Evolutionary conservation across 208 protist species (phyloP), one percentile per base, ranked within the genome.

Genomic region (Crithidia acanthocephali): DNA sequence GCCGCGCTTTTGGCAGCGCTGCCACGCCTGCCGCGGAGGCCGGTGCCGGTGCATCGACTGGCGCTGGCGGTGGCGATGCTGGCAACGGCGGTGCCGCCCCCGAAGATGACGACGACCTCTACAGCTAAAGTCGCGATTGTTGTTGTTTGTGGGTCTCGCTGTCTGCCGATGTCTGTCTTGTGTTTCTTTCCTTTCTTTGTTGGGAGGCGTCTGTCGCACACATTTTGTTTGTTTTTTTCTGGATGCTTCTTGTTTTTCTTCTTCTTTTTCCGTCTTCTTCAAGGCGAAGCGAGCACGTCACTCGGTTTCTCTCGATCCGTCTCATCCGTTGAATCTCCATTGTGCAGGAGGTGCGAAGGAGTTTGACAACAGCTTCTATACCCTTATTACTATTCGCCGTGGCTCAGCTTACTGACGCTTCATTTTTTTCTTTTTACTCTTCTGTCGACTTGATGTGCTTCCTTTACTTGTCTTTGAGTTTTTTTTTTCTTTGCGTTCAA

Each of bases 1-100:
- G 83, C 13, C 68, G 89, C 57, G 81, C 66, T 15, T 92, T 97
- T 70, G 88, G 90, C 60, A 71, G 55, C 51, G 71, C 63, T 33
- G 68, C 68, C 52, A 42, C 44, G 22, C 44, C 50, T 13, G 55
- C 59, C 13, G 66, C 35, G 1, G 76, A 62, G 47, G 76, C 74
- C 1, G 72, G 75, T 33, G 76, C 74, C 0, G 72, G 72, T 37
- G 68, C 79, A 47, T 63, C 64, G 11, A 50, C 57, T 22, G 70
- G 59, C 42, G 59, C 32, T 52, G 71, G 55, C 37, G 71, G 56
- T n/a, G 72, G 53, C 45, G 72, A 53, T 15, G 59, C 70, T 1
- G 76, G 55, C 22, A 56, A 59, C 45, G 51, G 57, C 68, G 64
- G 48, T 53, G 55, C 62, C 23, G 66, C 51, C 48, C 59, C 71